phyloP scores from a whole-genome alignment of 2,329 filamentous ascomycete species.

The Talaromyces sp. region DNA sequence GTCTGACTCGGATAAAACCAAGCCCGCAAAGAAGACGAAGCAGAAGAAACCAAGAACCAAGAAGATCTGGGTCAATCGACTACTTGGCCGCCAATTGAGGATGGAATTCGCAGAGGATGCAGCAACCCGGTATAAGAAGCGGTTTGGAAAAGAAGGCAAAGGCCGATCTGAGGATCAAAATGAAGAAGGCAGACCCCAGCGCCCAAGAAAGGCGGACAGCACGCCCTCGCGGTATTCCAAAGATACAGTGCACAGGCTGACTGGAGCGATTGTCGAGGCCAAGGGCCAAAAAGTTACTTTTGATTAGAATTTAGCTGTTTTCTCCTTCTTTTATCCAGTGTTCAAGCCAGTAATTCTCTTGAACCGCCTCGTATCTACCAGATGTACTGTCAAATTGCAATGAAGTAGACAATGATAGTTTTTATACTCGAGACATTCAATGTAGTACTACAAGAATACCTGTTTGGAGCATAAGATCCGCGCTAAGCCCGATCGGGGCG shows the following conservation, averaged over 20 bases:
- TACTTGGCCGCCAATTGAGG: slow-evolving; percentile 73
- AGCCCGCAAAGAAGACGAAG: slow-evolving; percentile 13
- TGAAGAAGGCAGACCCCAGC: slow-evolving; percentile 16
- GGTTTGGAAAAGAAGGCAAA: slow-evolving; percentile 70
- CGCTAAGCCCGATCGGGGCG: slow-evolving; percentile 18
- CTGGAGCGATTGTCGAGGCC: slow-evolving; percentile 70
- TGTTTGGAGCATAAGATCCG: slow-evolving; percentile 11
- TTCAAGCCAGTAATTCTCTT: not conserved
- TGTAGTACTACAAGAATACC: too few relatives aligned
- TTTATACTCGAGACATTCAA: too few relatives aligned
- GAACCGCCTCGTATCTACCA: slow-evolving; percentile 4
- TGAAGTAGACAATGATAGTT: not conserved
- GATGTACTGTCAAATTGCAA: not conserved
- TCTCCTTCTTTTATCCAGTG: not conserved
- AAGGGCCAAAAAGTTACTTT: slow-evolving; percentile 79
- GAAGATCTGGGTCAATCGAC: slow-evolving; percentile 74
- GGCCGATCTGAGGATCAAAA: slow-evolving; percentile 5
- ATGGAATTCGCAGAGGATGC: slow-evolving; percentile 93
- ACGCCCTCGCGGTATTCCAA: slow-evolving; percentile 43
- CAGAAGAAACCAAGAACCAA: slow-evolving; percentile 26
- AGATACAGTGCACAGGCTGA: slow-evolving; percentile 58
- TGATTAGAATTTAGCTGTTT: slow-evolving; percentile 43
- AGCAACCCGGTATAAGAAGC: slow-evolving; percentile 83
- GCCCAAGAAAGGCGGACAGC: slow-evolving; percentile 20
- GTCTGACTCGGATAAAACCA: slow-evolving; percentile 22